Percentiles rank a stretch among this genome's conserved stretches.
phyloP scores from a whole-genome alignment of 192 early-diverging fungal genomes.

The Rhizoclosmatium sp. region DNA sequence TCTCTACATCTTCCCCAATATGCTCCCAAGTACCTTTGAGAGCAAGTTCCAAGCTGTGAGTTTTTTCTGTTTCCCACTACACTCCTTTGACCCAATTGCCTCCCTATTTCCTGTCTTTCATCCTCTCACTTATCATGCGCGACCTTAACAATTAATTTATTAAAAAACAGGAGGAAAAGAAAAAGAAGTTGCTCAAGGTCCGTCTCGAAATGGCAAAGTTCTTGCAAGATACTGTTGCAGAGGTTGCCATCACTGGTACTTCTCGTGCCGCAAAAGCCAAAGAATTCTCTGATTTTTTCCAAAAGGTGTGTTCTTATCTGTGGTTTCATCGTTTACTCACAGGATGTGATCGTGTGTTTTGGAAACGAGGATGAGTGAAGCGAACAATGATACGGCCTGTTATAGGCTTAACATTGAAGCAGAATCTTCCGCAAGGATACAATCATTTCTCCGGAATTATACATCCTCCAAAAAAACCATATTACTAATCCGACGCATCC shows the following conservation, averaged over 20 bases:
- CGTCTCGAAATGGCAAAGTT: slow-evolving; percentile 95
- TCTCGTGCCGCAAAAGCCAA: slow-evolving; percentile 61
- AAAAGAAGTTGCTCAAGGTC: slow-evolving; percentile 87
- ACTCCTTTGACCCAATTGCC: not conserved
- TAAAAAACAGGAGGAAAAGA: slow-evolving; percentile 85
- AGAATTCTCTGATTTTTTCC: slow-evolving; percentile 79
- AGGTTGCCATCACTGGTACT: slow-evolving; percentile 72
- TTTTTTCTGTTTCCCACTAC: not conserved
- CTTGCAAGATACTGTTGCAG: slow-evolving; percentile 93
- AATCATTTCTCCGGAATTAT: not conserved
- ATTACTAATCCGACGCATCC: slow-evolving; percentile 39
- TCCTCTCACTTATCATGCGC: not conserved
- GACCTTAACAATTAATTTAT: slow-evolving; percentile 16
- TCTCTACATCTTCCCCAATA: slow-evolving; percentile 93
- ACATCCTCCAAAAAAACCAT: slow-evolving; percentile 32
- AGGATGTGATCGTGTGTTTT: not conserved
- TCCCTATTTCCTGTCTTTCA: not conserved
- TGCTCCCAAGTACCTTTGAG: slow-evolving; percentile 96
- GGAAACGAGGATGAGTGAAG: too few relatives aligned
- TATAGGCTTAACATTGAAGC: too few relatives aligned
- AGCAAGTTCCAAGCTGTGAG: slow-evolving; percentile 81
- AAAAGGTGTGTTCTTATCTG: slow-evolving; percentile 59
- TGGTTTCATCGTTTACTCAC: not conserved
- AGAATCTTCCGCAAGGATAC: too few relatives aligned
- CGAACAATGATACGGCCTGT: too few relatives aligned